Percentiles rank a stretch among this genome's conserved stretches.
phyloP scores from a whole-genome alignment of 2,329 filamentous ascomycete species.

The Dactylella cylindrospora region DNA sequence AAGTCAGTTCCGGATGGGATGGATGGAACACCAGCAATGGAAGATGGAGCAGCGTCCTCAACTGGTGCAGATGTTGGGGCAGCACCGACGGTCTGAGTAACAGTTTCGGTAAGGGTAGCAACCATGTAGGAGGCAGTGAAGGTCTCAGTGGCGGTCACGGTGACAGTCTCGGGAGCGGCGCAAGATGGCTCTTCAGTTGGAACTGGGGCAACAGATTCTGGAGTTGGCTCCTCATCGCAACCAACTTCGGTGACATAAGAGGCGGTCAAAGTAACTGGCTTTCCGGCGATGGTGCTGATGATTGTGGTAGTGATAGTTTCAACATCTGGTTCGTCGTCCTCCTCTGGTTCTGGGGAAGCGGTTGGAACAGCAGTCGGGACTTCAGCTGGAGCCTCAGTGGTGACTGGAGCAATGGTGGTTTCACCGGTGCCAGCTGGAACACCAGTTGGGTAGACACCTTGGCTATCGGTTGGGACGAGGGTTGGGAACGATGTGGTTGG shows the following conservation, averaged over 20 bases:
- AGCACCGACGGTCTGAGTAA: conserved; percentile 23
- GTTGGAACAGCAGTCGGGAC: conserved; percentile 11
- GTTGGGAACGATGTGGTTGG: conserved; percentile 12
- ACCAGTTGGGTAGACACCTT: conserved; percentile 23
- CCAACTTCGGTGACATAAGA: conserved; percentile 25
- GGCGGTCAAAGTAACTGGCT: conserved; percentile 38
- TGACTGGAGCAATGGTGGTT: conserved; percentile 1
- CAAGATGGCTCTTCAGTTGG: background rate
- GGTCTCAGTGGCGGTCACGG: background rate
- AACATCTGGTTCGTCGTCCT: conserved; percentile 15
- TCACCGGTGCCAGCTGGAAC: conserved; percentile 17
- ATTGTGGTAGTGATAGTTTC: conserved; percentile 17
- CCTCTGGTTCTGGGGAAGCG: conserved; percentile 7
- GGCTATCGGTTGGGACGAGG: conserved; percentile 9
- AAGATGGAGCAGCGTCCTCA: background rate
- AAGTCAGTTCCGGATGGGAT: conserved; percentile 29
- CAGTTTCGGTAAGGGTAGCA: conserved; percentile 12
- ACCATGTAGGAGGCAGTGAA: background rate
- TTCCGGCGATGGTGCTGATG: conserved; percentile 25
- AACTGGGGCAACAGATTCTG: conserved; percentile 1
- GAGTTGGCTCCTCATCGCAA: conserved; percentile 17
- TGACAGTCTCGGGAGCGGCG: background rate
- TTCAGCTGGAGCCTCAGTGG: conserved; percentile 21
- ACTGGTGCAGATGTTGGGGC: conserved; percentile 8
- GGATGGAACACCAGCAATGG: background rate